Conservation (phyloP, 169 alveolate species). For the Plasmodium yoelii region DNA sequence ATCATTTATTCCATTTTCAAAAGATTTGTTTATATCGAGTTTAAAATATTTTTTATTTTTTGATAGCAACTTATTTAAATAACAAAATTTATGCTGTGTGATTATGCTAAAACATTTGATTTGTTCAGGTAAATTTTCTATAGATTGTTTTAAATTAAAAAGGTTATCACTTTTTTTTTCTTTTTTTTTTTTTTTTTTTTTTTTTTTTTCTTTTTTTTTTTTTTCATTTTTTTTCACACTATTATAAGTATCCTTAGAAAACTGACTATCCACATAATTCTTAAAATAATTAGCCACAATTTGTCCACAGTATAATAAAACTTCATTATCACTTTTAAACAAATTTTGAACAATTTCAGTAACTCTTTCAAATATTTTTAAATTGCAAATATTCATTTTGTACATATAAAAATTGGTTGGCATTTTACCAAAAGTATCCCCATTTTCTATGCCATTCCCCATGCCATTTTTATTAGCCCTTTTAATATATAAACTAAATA, state of each 20-base stretch:
- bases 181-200: background rate
- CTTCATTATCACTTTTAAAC: conserved; percentile 41
- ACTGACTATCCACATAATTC: conserved; percentile 17
- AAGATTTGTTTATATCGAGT: background rate
- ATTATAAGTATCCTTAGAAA: background rate
- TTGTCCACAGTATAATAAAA: conserved; percentile 47
- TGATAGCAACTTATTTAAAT: conserved; percentile 11
- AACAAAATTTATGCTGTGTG: conserved; percentile 13
- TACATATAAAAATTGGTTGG: conserved; percentile 26
- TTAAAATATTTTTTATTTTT: background rate
- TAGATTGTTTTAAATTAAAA: conserved; percentile 25
- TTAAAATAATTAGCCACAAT: conserved; percentile 46
- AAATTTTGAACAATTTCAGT: conserved; percentile 14
- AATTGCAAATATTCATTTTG: conserved; percentile 16
- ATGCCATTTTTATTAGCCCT: conserved; percentile 8
- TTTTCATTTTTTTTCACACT: background rate
- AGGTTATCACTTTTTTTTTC: background rate
- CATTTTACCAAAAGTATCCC: conserved; percentile 6
- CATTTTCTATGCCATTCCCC: conserved; percentile 8
- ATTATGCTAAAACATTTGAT: conserved; percentile 22
- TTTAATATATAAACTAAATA: conserved; percentile 32
- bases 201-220: background rate
- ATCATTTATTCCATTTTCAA: background rate
- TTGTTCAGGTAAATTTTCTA: conserved; percentile 24
- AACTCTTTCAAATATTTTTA: conserved; percentile 26